Percentiles rank a stretch among this genome's conserved stretches.
Conservation (phyloP, 116 monocot species). For the Zostera marina region DNA sequence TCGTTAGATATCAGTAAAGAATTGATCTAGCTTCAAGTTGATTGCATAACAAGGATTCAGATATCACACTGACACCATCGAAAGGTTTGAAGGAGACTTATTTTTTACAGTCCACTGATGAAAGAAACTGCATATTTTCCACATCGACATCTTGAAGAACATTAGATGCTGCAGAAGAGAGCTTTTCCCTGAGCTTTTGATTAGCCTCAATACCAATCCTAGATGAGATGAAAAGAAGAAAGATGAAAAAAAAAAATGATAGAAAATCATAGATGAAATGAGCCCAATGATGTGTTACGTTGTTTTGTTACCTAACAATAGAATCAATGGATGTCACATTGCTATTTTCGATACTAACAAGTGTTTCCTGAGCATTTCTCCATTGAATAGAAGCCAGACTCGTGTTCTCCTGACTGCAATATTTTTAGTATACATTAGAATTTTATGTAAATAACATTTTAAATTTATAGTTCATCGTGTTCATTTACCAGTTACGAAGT, state of each 20-base stretch:
- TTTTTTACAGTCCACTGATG: constrained; percentile 67
- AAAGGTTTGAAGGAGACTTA: not conserved
- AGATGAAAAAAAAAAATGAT: too few relatives aligned
- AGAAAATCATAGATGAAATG: too few relatives aligned
- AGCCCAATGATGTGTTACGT: not conserved
- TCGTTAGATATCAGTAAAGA: too few relatives aligned
- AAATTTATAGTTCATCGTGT: not conserved
- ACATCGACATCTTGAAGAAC: constrained; percentile 31
- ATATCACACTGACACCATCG: too few relatives aligned
- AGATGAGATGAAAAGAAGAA: not conserved
- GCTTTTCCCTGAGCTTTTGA: constrained; percentile 27
- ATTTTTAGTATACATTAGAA: not conserved
- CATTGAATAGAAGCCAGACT: constrained; percentile 54
- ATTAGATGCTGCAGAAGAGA: constrained; percentile 37
- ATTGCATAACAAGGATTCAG: constrained; percentile 14
- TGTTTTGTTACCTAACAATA: constrained; percentile 27
- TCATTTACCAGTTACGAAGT: constrained; percentile 48
- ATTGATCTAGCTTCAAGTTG: constrained; percentile 67
- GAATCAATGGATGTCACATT: constrained; percentile 54
- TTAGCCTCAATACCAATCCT: constrained; percentile 65
- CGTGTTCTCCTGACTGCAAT: constrained; percentile 46
- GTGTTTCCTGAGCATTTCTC: constrained; percentile 53
- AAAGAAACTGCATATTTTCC: constrained; percentile 38
- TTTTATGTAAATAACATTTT: too few relatives aligned
- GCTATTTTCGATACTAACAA: constrained; percentile 29